phyloP scores from a whole-genome alignment of 2,329 filamentous ascomycete species.

The Tolypocladium cylindrosporum region DNA sequence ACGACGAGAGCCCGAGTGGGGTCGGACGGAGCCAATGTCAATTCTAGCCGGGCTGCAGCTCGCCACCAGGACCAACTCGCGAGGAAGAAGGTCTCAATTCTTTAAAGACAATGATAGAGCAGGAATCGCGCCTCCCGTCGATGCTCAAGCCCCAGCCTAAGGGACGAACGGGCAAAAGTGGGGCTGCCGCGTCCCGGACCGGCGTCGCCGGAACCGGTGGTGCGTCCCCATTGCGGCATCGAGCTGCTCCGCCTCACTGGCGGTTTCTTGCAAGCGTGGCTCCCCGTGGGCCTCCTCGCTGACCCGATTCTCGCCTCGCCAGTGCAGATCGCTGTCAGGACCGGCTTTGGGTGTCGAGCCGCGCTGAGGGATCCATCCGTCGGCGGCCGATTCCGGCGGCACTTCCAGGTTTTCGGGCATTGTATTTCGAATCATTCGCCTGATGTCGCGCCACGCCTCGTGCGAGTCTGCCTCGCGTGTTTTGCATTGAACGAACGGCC shows the following conservation, averaged over 20 bases:
- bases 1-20: background rate
- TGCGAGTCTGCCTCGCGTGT: background rate
- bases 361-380: background rate
- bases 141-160: background rate
- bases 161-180: conserved; percentile 1
- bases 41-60: background rate
- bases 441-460: background rate
- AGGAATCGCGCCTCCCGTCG: background rate
- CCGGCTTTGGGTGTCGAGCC: too few relatives aligned
- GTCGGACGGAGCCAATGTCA: background rate
- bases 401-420: background rate
- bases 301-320: background rate
- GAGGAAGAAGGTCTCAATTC: background rate
- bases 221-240: background rate
- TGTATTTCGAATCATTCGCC: background rate
- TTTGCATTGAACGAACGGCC: background rate
- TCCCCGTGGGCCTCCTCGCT: too few relatives aligned
- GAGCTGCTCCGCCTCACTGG: background rate
- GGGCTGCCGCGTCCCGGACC: conserved; percentile 2
- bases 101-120: background rate
- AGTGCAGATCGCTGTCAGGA: background rate
- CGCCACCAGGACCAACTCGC: background rate
- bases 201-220: conserved; percentile 2
- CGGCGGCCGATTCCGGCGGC: background rate
- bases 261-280: background rate